Evolutionary conservation across 179 eudicot genomes (phyloP), one percentile per base, ranked within the genome.

Genomic region (Gypsophila paniculata): DNA sequence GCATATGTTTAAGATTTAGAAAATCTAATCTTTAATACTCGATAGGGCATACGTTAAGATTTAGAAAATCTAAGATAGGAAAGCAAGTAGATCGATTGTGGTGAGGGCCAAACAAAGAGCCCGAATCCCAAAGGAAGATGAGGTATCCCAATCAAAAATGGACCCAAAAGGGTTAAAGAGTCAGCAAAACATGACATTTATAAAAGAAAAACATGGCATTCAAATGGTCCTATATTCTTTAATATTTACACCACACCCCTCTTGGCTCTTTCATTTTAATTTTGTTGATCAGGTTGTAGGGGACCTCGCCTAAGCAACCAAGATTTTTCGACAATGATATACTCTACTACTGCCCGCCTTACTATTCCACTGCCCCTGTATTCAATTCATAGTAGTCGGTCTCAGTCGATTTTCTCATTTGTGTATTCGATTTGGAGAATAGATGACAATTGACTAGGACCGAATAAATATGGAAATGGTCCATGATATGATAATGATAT

Each of bases 201-300:
- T 29, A 29, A 29, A 29, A 29, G 34, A 29, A 29, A 29, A 29
- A 29, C 34, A 29, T 29, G 34, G 68, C 48, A 63, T 36, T n/a
- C 21, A 14, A n/a, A 29, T 63, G 68, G 68, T 63, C 68, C 68
- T 14, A 36, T 63, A 18, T 38, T 38, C 68, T 63, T 42, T 10
- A 63, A 29, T 29, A 1, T 39, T 19, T 63, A 63, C 60, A 55
- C 22, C 49, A 26, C 26, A 5, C n/a, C 68, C 34, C 34, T 29
- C 34, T 29, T n/a, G n/a, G 34, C 34, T 23, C 54, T 19, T 65
- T 46, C 55, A 44, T 25, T 23, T 65, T 21, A 65, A 65, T 34
- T 65, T 65, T 44, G 69, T 22, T 44, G 54, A 65, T 48, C 69
- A 65, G 69, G 69, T 22, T 42, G 69, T 11, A 39, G 69, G 69